Percentiles rank a stretch among this genome's conserved stretches.
Evolutionary conservation across 441 rosid species (phyloP).

Genomic region (Biscutella laevigata): DNA sequence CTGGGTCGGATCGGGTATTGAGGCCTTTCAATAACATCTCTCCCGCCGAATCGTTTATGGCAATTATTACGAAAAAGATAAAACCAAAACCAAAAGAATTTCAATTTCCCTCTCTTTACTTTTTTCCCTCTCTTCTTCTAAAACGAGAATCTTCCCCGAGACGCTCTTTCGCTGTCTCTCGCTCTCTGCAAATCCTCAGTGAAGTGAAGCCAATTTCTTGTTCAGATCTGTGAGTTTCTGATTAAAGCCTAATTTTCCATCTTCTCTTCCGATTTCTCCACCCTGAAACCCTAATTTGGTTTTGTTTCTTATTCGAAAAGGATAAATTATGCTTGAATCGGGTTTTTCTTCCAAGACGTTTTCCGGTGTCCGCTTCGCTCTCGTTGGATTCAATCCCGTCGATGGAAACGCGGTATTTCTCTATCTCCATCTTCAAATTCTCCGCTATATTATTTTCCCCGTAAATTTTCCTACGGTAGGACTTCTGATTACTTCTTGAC

Average conservation of each 20-base stretch:
- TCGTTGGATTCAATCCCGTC: slow-evolving; percentile 54
- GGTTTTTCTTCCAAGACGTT: slow-evolving; percentile 37
- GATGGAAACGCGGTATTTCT: slow-evolving; percentile 28
- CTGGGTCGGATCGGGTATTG: no score
- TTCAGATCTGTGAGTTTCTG: not conserved
- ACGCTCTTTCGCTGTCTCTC: not conserved
- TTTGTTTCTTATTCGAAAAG: not conserved
- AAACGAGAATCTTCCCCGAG: not conserved
- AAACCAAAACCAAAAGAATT: no score
- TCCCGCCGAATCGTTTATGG: no score
- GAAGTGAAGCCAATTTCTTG: not conserved
- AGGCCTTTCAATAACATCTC: no score
- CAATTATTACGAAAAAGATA: no score
- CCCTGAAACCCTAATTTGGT: not conserved
- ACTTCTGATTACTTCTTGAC: no score
- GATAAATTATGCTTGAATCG: slow-evolving; percentile 37
- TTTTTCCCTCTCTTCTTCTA: no score
- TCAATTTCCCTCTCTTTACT: no score
- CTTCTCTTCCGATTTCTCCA: not conserved
- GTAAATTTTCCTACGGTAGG: no score
- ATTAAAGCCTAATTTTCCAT: not conserved
- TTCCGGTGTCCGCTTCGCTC: slow-evolving; percentile 57
- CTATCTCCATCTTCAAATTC: not conserved
- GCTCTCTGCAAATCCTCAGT: not conserved
- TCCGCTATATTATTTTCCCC: no score